These are phyloP conservation scores for Fragaria nilgerrensis DNA, from an alignment of 306 rosid species.

Conservation along the genomic window DNA sequence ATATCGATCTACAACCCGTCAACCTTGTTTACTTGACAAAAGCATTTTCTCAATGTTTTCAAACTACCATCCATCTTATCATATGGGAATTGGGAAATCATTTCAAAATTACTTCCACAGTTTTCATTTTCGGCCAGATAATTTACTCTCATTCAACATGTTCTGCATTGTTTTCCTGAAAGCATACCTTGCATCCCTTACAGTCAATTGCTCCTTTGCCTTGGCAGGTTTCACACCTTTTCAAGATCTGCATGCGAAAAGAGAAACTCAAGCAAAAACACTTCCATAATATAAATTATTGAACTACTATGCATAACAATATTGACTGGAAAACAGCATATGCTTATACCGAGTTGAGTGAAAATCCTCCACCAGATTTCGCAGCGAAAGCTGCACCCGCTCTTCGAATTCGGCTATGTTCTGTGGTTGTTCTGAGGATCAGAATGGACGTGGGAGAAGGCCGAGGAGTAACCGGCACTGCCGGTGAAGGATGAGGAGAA, in stretches of 20 bases:
- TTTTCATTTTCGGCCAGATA: neutral
- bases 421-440: neutral
- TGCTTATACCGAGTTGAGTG: slow-evolving; percentile 43
- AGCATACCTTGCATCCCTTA: slow-evolving; percentile 72
- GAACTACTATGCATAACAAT: neutral
- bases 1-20: no score
- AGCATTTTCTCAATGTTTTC: no score
- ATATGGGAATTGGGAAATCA: no score
- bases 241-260: slow-evolving; percentile 37
- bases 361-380: slow-evolving; percentile 57
- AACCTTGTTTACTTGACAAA: no score
- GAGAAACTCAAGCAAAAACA: neutral
- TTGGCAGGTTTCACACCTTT: slow-evolving; percentile 50
- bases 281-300: neutral
- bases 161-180: neutral
- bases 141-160: neutral
- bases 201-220: slow-evolving; percentile 83
- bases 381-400: slow-evolving; percentile 29
- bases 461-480: neutral
- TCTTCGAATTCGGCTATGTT: slow-evolving; percentile 10
- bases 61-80: no score
- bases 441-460: neutral
- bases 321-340: neutral
- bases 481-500: slow-evolving; percentile 7
- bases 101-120: no score